phyloP scores from a whole-genome alignment of 148 eudicot genomes.

The Oxyria digyna region DNA sequence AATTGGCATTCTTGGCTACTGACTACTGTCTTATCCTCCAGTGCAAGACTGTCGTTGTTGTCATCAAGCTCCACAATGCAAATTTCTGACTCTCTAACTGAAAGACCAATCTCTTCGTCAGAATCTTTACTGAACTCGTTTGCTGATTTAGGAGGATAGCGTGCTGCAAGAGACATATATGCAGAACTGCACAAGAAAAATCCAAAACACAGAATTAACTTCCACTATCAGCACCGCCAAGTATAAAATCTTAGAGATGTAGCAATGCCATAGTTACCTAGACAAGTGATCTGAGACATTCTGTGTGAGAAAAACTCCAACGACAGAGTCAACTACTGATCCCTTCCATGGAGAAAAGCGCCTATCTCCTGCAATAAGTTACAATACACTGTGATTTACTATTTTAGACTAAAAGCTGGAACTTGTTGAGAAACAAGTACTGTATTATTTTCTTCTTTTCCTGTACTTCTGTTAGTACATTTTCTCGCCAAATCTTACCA shows the following conservation, averaged over 20 bases:
- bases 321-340: slow-evolving; percentile 88
- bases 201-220: background rate
- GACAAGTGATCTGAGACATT: slow-evolving; percentile 97
- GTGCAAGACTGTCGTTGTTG: too few species aligned
- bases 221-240: background rate
- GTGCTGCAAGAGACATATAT: slow-evolving; percentile 87
- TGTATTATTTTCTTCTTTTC: background rate
- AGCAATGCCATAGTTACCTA: slow-evolving; percentile 34
- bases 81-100: slow-evolving; percentile 35
- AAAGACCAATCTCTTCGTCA: slow-evolving; percentile 25
- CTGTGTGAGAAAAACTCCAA: slow-evolving; percentile 97
- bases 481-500: too few species aligned
- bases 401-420: background rate
- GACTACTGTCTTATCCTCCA: too few species aligned
- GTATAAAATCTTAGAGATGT: too few species aligned
- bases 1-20: too few species aligned
- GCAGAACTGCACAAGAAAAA: slow-evolving; percentile 64
- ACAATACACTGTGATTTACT: background rate
- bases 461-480: background rate
- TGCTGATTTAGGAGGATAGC: slow-evolving; percentile 48
- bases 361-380: slow-evolving; percentile 63
- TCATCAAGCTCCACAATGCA: slow-evolving; percentile 37
- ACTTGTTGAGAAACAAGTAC: background rate
- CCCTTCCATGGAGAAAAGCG: slow-evolving; percentile 98
- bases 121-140: slow-evolving; percentile 17